These are phyloP conservation scores for Cinnamomum chago DNA, from an alignment of 164 flowering plant genomes.

Conservation along the genomic window DNA sequence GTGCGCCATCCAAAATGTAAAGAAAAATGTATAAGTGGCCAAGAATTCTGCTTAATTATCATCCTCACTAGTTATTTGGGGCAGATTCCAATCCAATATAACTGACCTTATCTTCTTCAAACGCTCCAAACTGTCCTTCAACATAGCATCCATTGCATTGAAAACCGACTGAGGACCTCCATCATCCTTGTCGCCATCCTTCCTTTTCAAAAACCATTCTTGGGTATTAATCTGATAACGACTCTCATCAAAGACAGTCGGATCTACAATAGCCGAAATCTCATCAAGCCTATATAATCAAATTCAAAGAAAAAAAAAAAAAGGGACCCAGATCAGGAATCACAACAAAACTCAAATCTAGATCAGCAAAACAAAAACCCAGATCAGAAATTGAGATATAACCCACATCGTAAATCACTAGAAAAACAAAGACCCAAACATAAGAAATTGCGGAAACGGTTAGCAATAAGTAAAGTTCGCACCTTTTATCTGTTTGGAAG, in stretches of 20 bases:
- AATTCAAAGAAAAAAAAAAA: neutral
- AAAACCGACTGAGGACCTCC: conserved; percentile 39
- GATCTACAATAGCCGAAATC: conserved; percentile 18
- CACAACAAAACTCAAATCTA: neutral
- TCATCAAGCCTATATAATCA: conserved; percentile 22
- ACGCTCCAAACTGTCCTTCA: conserved; percentile 58
- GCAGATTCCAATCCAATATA: neutral
- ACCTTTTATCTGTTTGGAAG: conserved; percentile 7
- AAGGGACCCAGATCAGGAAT: neutral
- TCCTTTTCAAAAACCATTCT: conserved; percentile 27
- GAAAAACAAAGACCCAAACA: neutral
- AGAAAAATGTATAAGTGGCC: neutral
- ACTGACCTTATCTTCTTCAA: conserved; percentile 55
- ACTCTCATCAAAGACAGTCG: conserved; percentile 12
- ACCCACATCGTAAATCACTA: neutral
- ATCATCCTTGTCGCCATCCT: conserved; percentile 20
- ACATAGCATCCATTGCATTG: conserved; percentile 50
- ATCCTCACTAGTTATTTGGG: neutral
- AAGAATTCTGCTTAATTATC: neutral
- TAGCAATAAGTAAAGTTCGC: neutral
- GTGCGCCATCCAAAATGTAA: too few relatives aligned
- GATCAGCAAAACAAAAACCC: conserved; percentile 2
- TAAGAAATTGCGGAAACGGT: neutral
- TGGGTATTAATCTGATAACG: conserved; percentile 13
- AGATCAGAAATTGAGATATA: neutral